These are phyloP conservation scores for Echria macrotheca DNA, from an alignment of 495 filamentous ascomycete genomes.

Conservation along the genomic window DNA sequence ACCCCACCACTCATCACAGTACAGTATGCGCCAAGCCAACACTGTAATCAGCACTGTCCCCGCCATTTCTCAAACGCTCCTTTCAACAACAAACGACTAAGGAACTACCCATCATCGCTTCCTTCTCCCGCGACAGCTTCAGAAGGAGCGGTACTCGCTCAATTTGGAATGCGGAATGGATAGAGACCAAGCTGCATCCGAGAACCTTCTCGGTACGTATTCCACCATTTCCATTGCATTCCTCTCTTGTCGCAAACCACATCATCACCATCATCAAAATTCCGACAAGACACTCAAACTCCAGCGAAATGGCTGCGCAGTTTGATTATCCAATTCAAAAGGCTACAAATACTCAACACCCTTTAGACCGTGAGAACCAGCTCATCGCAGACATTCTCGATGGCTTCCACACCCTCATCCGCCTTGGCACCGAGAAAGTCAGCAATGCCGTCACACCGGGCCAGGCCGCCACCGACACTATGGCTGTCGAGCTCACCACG, in stretches of 20 bases:
- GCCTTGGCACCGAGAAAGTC: slow-evolving; percentile 25
- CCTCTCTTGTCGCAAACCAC: neutral
- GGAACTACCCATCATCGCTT: no score
- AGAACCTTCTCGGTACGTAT: slow-evolving; percentile 10
- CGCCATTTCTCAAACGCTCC: neutral
- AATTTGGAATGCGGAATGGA: slow-evolving; percentile 15
- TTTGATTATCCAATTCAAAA: no score
- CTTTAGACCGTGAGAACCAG: slow-evolving; percentile 32
- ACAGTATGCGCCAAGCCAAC: neutral
- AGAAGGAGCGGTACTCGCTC: no score
- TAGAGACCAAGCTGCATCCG: slow-evolving; percentile 5
- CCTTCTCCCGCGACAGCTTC: no score
- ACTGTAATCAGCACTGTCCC: neutral
- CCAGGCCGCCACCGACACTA: slow-evolving; percentile 30
- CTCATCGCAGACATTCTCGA: slow-evolving; percentile 36
- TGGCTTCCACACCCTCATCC: slow-evolving; percentile 30
- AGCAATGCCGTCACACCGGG: slow-evolving; percentile 25
- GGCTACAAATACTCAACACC: slow-evolving; percentile 2
- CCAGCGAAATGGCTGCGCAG: no score
- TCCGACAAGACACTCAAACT: neutral
- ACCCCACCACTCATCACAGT: neutral
- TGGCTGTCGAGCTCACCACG: slow-evolving; percentile 33
- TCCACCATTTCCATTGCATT: neutral
- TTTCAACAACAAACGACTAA: neutral
- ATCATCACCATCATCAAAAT: neutral